Evolutionary conservation across 2,329 filamentous ascomycete species (phyloP).

Genomic region (Rhexocercosporidium sp.): DNA sequence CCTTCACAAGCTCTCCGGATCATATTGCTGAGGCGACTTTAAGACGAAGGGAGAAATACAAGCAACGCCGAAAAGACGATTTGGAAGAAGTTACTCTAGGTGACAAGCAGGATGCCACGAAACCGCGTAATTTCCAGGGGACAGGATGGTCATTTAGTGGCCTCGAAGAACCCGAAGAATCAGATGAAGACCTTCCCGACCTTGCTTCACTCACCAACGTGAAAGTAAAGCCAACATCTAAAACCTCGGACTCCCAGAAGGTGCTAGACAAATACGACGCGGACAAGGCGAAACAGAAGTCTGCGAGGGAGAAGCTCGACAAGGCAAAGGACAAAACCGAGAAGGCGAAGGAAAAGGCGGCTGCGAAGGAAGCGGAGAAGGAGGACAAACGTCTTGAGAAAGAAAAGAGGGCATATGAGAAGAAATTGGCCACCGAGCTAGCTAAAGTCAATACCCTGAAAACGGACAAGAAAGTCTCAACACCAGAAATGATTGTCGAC

Average conservation of each 20-base stretch:
- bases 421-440: slow-evolving; percentile 67
- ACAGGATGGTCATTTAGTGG: not conserved
- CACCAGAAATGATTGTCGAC: slow-evolving; percentile 79
- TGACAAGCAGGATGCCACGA: not conserved
- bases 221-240: not conserved
- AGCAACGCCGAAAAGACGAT: slow-evolving; percentile 16
- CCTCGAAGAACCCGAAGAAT: not conserved
- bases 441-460: slow-evolving; percentile 76
- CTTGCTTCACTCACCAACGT: slow-evolving; percentile 24
- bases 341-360: slow-evolving; percentile 28
- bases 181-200: slow-evolving; percentile 3
- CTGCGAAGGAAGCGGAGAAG: slow-evolving; percentile 46
- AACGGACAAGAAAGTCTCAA: slow-evolving; percentile 74
- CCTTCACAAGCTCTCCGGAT: slow-evolving; percentile 42
- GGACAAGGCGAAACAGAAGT: slow-evolving; percentile 20
- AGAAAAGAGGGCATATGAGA: slow-evolving; percentile 66
- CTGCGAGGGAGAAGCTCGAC: slow-evolving; percentile 25
- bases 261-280: slow-evolving; percentile 20
- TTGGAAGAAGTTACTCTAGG: slow-evolving; percentile 18
- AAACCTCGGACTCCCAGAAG: slow-evolving; percentile 7
- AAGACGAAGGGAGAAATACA: slow-evolving; percentile 25
- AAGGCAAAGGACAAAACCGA: slow-evolving; percentile 30
- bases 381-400: slow-evolving; percentile 63
- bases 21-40: slow-evolving; percentile 26
- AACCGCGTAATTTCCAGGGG: not conserved